These are phyloP conservation scores for Caryopteris hybrid DNA, from an alignment of 305 asterid species.

Conservation along the genomic window DNA sequence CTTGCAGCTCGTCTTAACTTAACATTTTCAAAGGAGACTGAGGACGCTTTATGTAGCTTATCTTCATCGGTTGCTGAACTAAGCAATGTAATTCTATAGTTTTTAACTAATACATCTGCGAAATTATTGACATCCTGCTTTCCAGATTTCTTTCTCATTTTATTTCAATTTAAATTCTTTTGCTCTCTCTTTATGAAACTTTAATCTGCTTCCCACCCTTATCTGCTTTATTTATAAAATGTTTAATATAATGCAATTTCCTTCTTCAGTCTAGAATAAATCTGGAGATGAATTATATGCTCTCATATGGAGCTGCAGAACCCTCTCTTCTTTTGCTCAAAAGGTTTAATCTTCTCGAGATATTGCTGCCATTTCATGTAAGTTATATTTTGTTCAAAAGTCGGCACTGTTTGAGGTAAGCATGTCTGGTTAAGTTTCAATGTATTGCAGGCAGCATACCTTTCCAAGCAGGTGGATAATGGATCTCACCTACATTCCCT, in stretches of 20 bases:
- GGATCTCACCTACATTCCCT: constrained; percentile 34
- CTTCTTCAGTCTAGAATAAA: constrained; percentile 63
- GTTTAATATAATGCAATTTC: constrained; percentile 16
- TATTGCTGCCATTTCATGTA: constrained; percentile 84
- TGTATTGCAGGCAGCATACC: constrained; percentile 65
- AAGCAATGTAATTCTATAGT: constrained; percentile 40
- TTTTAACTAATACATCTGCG: not conserved
- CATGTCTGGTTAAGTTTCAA: constrained; percentile 22
- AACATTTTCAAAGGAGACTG: constrained; percentile 68
- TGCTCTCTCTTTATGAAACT: constrained; percentile 10
- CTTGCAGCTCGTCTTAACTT: constrained; percentile 92
- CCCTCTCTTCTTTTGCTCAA: constrained; percentile 68
- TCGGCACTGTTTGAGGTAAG: not conserved
- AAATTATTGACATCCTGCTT: constrained; percentile 6
- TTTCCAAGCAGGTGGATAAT: constrained; percentile 43
- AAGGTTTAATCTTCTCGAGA: constrained; percentile 61
- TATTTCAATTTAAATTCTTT: not conserved
- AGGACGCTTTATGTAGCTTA: constrained; percentile 55
- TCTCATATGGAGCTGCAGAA: constrained; percentile 94
- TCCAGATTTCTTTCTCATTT: constrained; percentile 4
- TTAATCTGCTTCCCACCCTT: not conserved
- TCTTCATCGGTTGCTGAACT: constrained; percentile 50
- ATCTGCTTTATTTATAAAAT: constrained; percentile 11
- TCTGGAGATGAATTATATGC: constrained; percentile 85
- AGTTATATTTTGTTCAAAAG: constrained; percentile 21